Base-by-base conservation (phyloP, 306 rosid genomes). In the Canavalia ensiformis region DNA sequence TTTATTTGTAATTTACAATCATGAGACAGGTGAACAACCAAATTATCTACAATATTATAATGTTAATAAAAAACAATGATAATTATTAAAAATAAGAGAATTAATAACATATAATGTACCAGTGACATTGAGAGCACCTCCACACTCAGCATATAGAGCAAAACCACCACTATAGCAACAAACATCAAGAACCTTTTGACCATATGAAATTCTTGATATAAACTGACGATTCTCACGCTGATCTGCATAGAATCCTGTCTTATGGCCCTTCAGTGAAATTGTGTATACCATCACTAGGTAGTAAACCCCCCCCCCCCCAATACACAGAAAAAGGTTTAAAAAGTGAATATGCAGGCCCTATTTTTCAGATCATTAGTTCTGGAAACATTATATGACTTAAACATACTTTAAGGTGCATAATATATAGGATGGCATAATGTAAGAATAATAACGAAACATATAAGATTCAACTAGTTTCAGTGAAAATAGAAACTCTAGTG, bases 131-230 rank as follows among this genome's bases (percentile, higher is more conserved):
- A 76, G 42, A 44, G 99, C 97, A 78, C 97, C 97, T 56, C 95
- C 97, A 72, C 65, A 85, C 54, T 79, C 85, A 55, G 98, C 97
- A 89, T 93, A 91, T 74, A 95, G 83, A 83, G 99, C 88, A 87
- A 93, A 95, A 71, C 97, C 96, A 63, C 98, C 98, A 81, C 96
- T 93, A 80, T 95, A 95, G 87, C 99, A 95, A 87, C 94, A 95
- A 68, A 95, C 78, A 88, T 95, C 99, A 74, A 95, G 94, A 83
- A 95, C 97, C 86, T 80, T 91, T 78, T 85, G 89, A 64, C 91
- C 92, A 51, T 77, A 78, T 25, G 99, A 90, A 80, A 93, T 82
- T 46, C 86, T 89, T 52, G 98, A 95, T 86, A 95, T 85, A 87
- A 88, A 93, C 55, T 90, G 89, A 13, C 94, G 93, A 85, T 88